phyloP scores from a whole-genome alignment of 176 grass and related monocot genomes.

The Carex littledalei region DNA sequence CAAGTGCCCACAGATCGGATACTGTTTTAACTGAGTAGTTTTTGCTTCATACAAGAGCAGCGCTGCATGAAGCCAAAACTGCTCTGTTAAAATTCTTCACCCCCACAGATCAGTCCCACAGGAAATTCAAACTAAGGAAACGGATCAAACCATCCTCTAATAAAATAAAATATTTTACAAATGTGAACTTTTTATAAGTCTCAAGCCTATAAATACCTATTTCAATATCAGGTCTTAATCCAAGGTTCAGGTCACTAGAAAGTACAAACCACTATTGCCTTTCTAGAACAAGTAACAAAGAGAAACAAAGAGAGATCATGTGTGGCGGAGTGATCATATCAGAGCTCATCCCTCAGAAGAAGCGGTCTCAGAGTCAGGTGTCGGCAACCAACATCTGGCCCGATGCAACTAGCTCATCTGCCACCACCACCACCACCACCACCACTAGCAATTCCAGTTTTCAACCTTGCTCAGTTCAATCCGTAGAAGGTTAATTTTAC shows the following conservation, averaged over 20 bases:
- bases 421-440: background rate
- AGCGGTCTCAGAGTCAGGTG: background rate
- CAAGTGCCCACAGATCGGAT: too few relatives aligned
- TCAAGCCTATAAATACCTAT: background rate
- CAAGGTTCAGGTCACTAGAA: background rate
- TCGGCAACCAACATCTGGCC: constrained; percentile 6
- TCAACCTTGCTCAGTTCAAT: background rate
- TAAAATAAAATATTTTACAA: background rate
- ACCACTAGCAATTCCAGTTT: background rate
- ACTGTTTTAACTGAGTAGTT: too few relatives aligned
- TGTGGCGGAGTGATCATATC: constrained; percentile 23
- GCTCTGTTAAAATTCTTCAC: too few relatives aligned
- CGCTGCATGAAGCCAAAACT: too few relatives aligned
- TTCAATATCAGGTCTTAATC: background rate
- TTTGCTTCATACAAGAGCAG: too few relatives aligned
- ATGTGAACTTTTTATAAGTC: background rate
- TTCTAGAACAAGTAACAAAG: background rate
- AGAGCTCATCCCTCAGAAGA: constrained; percentile 17
- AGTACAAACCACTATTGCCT: background rate
- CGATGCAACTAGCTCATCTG: background rate
- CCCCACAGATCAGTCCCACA: background rate
- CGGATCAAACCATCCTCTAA: background rate
- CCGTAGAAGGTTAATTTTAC: background rate
- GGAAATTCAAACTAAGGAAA: background rate
- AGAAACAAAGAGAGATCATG: background rate